Conservation (phyloP, 768 basidiomycete species). For the Mycena filopes region DNA sequence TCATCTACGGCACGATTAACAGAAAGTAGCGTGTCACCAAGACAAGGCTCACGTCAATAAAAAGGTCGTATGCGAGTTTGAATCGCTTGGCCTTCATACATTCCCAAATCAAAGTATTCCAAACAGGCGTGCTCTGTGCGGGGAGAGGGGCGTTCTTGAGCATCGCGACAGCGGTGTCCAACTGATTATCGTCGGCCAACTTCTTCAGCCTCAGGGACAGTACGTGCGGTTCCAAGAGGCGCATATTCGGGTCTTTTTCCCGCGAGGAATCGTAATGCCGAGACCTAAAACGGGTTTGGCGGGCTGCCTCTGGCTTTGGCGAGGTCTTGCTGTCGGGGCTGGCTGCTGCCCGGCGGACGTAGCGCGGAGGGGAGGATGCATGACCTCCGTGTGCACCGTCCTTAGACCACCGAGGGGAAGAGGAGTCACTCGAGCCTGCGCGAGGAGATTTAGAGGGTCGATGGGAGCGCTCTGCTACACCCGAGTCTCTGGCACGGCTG, state of each 20-base stretch:
- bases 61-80: slow-evolving; percentile 72
- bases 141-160: slow-evolving; percentile 78
- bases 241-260: slow-evolving; percentile 41
- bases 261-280: slow-evolving; percentile 51
- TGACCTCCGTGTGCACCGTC: background rate
- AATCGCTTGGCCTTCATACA: slow-evolving; percentile 66
- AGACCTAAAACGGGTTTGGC: slow-evolving; percentile 46
- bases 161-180: slow-evolving; percentile 72
- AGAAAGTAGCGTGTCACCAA: slow-evolving; percentile 8
- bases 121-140: slow-evolving; percentile 78
- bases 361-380: slow-evolving; percentile 10
- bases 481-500: slow-evolving; percentile 1
- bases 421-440: background rate
- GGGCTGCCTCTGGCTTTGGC: slow-evolving; percentile 41
- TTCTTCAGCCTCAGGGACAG: slow-evolving; percentile 69
- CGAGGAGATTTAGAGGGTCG: slow-evolving; percentile 4
- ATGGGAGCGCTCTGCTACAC: background rate
- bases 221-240: slow-evolving; percentile 69
- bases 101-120: slow-evolving; percentile 83
- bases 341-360: slow-evolving; percentile 21
- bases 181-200: slow-evolving; percentile 62
- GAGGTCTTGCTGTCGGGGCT: background rate
- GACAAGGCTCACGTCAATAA: slow-evolving; percentile 65
- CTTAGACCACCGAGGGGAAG: slow-evolving; percentile 24
- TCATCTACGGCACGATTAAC: slow-evolving; percentile 67